A percentile compares a stretch with the other conserved stretches of the same genome.
These are phyloP conservation scores for Trichoderma endophyticum DNA, from an alignment of 2,329 filamentous ascomycete species.

Conservation along the genomic window DNA sequence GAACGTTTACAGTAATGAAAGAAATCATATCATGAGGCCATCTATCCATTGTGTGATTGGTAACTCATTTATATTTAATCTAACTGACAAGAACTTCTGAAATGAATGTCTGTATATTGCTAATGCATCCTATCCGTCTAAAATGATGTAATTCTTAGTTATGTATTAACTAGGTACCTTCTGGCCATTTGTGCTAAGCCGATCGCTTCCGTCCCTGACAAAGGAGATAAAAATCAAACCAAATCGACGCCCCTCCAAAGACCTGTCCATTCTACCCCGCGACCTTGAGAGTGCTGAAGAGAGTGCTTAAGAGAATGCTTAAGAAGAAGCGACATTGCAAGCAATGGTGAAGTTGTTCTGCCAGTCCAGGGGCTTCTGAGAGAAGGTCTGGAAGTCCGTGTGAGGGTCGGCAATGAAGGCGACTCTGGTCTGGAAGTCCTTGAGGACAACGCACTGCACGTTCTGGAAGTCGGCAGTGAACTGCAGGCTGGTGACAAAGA, in stretches of 20 bases:
- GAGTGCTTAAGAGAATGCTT: background rate
- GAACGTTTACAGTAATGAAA: background rate
- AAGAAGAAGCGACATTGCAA: background rate
- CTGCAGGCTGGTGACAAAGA: slow-evolving; percentile 3
- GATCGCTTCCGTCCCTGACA: background rate
- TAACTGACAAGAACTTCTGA: background rate
- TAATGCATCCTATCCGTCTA: background rate
- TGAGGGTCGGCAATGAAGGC: background rate
- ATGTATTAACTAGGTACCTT: background rate
- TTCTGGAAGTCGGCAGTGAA: slow-evolving; percentile 4
- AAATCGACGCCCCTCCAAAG: background rate
- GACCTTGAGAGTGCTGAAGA: background rate
- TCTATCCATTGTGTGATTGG: background rate
- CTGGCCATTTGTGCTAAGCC: background rate
- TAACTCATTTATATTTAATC: background rate
- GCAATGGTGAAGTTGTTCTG: background rate
- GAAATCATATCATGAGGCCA: background rate
- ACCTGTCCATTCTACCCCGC: background rate
- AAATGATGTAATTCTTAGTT: background rate
- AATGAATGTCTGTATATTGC: background rate
- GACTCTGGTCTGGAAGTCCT: background rate
- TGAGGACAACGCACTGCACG: background rate
- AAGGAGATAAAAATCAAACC: background rate
- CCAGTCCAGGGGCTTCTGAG: slow-evolving; percentile 4
- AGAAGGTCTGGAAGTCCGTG: background rate